phyloP scores from a whole-genome alignment of 768 basidiomycete species.

The Termitomyces heimii region DNA sequence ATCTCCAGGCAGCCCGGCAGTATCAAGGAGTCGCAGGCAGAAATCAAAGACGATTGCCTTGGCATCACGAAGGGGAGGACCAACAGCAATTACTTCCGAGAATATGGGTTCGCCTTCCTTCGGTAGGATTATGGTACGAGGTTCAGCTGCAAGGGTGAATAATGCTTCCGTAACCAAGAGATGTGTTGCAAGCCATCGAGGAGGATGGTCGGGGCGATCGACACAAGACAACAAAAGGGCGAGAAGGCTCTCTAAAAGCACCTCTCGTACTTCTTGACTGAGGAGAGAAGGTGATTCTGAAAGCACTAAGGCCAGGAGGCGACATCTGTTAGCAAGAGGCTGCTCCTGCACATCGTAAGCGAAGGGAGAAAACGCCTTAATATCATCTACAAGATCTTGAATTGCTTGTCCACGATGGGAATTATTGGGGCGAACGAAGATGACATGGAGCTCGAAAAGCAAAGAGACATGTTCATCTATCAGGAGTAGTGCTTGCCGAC shows the following conservation, averaged over 20 bases:
- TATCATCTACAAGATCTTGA: constrained; percentile 68
- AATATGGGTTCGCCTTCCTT: constrained; percentile 63
- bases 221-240: constrained; percentile 57
- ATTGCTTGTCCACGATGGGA: constrained; percentile 62
- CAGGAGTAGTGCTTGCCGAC: constrained; percentile 65
- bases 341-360: constrained; percentile 71
- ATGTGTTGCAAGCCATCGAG: constrained; percentile 85
- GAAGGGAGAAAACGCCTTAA: constrained; percentile 59
- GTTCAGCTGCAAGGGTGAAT: constrained; percentile 70
- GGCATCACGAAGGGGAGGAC: constrained; percentile 57
- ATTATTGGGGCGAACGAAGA: constrained; percentile 64
- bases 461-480: constrained; percentile 85
- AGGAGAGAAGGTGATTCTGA: constrained; percentile 66
- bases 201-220: constrained; percentile 49
- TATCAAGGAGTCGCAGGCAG: constrained; percentile 63
- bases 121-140: constrained; percentile 57
- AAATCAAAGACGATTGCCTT: constrained; percentile 69
- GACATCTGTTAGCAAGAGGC: constrained; percentile 74
- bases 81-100: constrained; percentile 44
- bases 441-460: constrained; percentile 82
- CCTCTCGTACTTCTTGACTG: constrained; percentile 43
- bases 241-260: constrained; percentile 63
- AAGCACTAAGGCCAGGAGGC: constrained; percentile 79
- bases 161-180: constrained; percentile 84
- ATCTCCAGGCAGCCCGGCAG: constrained; percentile 64